These are phyloP conservation scores for Picochlorum sp. DNA, from an alignment of 139 green algal genomes.

Conservation along the genomic window DNA sequence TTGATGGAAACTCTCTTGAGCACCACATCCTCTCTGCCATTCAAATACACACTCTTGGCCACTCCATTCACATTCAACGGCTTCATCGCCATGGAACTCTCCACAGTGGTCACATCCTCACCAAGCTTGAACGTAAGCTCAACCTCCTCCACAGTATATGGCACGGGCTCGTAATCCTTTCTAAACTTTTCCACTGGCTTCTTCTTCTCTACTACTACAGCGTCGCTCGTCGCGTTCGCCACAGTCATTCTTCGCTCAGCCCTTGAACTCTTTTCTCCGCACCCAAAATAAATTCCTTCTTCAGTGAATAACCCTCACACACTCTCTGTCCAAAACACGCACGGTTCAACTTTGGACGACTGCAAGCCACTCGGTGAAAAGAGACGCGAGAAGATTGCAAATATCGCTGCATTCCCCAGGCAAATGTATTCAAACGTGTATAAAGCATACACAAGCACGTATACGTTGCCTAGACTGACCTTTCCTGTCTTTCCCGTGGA, in stretches of 20 bases:
- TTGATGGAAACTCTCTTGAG: conserved; percentile 27
- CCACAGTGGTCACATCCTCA: conserved; percentile 65
- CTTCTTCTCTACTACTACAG: neutral
- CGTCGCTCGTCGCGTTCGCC: neutral
- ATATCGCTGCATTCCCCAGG: no score
- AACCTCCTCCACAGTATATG: conserved; percentile 62
- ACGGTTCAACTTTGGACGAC: no score
- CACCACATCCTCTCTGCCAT: conserved; percentile 36
- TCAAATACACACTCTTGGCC: conserved; percentile 26
- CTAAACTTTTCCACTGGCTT: conserved; percentile 24
- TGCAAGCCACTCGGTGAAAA: no score
- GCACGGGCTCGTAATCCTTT: conserved; percentile 66
- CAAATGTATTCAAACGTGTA: no score
- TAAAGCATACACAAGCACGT: no score
- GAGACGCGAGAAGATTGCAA: no score
- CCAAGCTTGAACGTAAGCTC: conserved; percentile 67
- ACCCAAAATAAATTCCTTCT: no score
- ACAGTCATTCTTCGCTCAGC: neutral
- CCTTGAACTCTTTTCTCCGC: no score
- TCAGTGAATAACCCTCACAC: no score
- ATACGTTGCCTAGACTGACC: no score
- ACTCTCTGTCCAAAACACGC: no score
- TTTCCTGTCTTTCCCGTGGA: no score
- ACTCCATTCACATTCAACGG: conserved; percentile 2
- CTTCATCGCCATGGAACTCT: conserved; percentile 31